phyloP scores from a whole-genome alignment of 2,329 filamentous ascomycete species.

The Dothistroma pini region DNA sequence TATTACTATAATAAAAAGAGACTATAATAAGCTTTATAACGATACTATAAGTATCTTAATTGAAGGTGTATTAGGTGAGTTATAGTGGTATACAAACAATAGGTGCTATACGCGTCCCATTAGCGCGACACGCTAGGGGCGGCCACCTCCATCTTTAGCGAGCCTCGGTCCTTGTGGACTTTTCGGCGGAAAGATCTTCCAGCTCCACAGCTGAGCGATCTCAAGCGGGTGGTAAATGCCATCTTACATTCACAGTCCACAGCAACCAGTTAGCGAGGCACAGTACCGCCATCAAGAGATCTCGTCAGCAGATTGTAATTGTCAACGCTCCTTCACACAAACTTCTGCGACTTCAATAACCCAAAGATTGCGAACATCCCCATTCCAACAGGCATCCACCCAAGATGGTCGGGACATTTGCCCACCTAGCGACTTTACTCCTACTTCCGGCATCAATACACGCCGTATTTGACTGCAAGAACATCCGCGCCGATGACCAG shows the following conservation, averaged over 20 bases:
- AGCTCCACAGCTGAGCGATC: background rate
- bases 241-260: background rate
- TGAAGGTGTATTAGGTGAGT: too few species aligned
- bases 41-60: too few species aligned
- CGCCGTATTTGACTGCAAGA: slow-evolving; percentile 58
- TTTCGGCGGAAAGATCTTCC: background rate
- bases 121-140: too few species aligned
- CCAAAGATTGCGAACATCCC: background rate
- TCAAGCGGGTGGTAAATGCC: background rate
- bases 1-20: too few species aligned
- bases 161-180: background rate
- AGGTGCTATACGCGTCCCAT: too few species aligned
- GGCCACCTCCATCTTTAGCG: too few species aligned
- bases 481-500: slow-evolving; percentile 56
- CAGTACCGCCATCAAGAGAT: background rate
- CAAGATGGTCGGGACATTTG: slow-evolving; percentile 7
- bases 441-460: slow-evolving; percentile 35
- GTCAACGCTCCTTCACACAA: background rate
- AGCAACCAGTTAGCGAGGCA: background rate
- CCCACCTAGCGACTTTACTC: slow-evolving; percentile 23
- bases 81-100: too few species aligned
- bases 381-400: background rate
- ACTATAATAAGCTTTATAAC: too few species aligned
- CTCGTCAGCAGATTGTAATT: background rate
- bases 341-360: background rate